A percentile compares a stretch with the other conserved stretches of the same genome.
Evolutionary conservation across 345 rosid genomes (phyloP).

Genomic region (Turnera subulata): DNA sequence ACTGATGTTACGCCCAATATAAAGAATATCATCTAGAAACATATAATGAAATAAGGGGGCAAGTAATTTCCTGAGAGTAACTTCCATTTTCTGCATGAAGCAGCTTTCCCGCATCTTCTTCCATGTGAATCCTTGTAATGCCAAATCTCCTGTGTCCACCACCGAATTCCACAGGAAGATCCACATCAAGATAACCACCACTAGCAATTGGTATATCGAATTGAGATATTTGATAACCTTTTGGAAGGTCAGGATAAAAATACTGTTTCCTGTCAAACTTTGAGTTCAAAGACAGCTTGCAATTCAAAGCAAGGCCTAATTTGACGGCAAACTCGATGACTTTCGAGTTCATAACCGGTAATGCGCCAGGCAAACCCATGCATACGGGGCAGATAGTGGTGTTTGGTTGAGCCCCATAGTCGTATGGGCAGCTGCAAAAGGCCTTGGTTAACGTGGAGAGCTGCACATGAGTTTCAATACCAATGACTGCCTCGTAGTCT

Average conservation of each 20-base stretch:
- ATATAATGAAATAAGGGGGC: constrained; percentile 14
- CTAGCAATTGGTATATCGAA: constrained; percentile 89
- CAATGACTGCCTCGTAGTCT: constrained; percentile 80
- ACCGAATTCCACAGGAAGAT: constrained; percentile 84
- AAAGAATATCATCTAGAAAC: neutral
- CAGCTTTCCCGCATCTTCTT: constrained; percentile 95
- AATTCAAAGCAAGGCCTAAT: constrained; percentile 83
- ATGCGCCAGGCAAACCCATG: constrained; percentile 96
- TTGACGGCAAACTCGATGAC: constrained; percentile 80
- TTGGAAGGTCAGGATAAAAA: constrained; percentile 96
- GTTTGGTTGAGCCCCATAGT: constrained; percentile 71
- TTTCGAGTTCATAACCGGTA: constrained; percentile 81
- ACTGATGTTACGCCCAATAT: constrained; percentile 6
- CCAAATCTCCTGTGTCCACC: constrained; percentile 90
- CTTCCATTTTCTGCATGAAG: constrained; percentile 71
- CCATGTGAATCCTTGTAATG: constrained; percentile 94
- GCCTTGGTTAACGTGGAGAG: constrained; percentile 86
- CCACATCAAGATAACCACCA: constrained; percentile 73
- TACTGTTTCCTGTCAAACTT: constrained; percentile 96
- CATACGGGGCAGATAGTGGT: constrained; percentile 79
- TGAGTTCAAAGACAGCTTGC: constrained; percentile 70
- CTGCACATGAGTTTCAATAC: constrained; percentile 96
- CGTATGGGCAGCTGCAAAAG: constrained; percentile 83
- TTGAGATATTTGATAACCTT: constrained; percentile 94
- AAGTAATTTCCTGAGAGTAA: constrained; percentile 60